phyloP scores from a whole-genome alignment of 2,329 filamentous ascomycete species.

The Fusarium odoratissimum region DNA sequence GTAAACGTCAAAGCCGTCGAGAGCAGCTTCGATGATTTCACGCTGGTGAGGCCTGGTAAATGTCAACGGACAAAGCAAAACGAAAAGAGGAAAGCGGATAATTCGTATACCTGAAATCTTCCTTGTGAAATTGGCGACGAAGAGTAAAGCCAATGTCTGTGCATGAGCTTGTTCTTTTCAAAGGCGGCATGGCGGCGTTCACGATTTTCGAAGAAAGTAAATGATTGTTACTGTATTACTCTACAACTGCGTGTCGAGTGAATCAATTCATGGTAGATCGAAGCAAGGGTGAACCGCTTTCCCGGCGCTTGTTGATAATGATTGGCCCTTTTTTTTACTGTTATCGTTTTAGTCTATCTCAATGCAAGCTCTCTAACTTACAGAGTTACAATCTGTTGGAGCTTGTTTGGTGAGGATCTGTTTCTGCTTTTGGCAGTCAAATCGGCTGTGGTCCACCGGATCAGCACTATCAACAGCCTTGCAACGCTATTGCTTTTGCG shows the following conservation, averaged over 20 bases:
- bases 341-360: slow-evolving; percentile 16
- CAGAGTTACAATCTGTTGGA: slow-evolving; percentile 21
- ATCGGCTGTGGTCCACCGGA: slow-evolving; percentile 26
- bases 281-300: slow-evolving; percentile 6
- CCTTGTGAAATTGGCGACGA: slow-evolving; percentile 78
- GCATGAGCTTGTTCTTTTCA: slow-evolving; percentile 61
- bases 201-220: background rate
- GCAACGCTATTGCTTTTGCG: background rate
- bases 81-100: background rate
- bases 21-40: slow-evolving; percentile 85
- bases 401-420: slow-evolving; percentile 21
- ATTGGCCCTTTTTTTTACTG: slow-evolving; percentile 28
- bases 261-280: slow-evolving; percentile 17
- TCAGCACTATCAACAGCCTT: slow-evolving; percentile 13
- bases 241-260: background rate
- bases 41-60: slow-evolving; percentile 78
- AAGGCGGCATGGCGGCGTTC: slow-evolving; percentile 51
- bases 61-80: background rate
- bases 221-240: background rate
- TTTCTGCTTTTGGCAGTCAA: slow-evolving; percentile 29
- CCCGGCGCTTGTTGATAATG: slow-evolving; percentile 3
- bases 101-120: slow-evolving; percentile 71
- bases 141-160: slow-evolving; percentile 80
- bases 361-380: slow-evolving; percentile 20
- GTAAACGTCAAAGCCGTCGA: slow-evolving; percentile 90